Evolutionary conservation across 2,329 filamentous ascomycete genomes (phyloP).

Genomic region (Tolypocladium paradoxum): DNA sequence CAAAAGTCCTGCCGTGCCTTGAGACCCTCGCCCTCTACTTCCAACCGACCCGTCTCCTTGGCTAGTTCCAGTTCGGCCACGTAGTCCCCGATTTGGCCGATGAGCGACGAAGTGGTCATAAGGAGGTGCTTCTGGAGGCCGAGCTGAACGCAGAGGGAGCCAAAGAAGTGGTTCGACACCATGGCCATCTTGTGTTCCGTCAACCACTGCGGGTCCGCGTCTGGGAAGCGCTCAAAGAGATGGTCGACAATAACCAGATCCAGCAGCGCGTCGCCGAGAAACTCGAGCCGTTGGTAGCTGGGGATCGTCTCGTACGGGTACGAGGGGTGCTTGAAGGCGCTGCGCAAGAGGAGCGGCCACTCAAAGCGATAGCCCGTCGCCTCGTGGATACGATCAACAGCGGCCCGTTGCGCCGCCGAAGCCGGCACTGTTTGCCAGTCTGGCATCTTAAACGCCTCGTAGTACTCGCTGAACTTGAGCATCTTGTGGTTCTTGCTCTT

Average conservation of each 20-base stretch:
- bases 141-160: slow-evolving; percentile 67
- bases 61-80: slow-evolving; percentile 47
- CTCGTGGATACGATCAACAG: slow-evolving; percentile 52
- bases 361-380: slow-evolving; percentile 55
- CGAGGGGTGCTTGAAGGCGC: slow-evolving; percentile 82
- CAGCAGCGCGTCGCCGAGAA: slow-evolving; percentile 78
- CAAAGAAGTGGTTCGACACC: slow-evolving; percentile 92
- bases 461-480: slow-evolving; percentile 63
- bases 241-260: slow-evolving; percentile 79
- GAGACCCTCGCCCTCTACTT: slow-evolving; percentile 19
- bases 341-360: slow-evolving; percentile 65
- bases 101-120: slow-evolving; percentile 30
- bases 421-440: slow-evolving; percentile 54
- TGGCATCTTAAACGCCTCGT: slow-evolving; percentile 55
- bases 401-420: slow-evolving; percentile 57
- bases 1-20: slow-evolving; percentile 51
- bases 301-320: slow-evolving; percentile 75
- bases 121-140: slow-evolving; percentile 67
- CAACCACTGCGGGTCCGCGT: slow-evolving; percentile 86
- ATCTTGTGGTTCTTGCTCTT: slow-evolving; percentile 59
- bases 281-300: slow-evolving; percentile 84
- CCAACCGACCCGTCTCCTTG: slow-evolving; percentile 18
- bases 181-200: slow-evolving; percentile 99
- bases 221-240: slow-evolving; percentile 65
- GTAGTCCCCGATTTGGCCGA: slow-evolving; percentile 39